A percentile compares a stretch with the other conserved stretches of the same genome.
These are phyloP conservation scores for Ophiostoma ips DNA, from an alignment of 2,329 filamentous ascomycete species.

Conservation along the genomic window DNA sequence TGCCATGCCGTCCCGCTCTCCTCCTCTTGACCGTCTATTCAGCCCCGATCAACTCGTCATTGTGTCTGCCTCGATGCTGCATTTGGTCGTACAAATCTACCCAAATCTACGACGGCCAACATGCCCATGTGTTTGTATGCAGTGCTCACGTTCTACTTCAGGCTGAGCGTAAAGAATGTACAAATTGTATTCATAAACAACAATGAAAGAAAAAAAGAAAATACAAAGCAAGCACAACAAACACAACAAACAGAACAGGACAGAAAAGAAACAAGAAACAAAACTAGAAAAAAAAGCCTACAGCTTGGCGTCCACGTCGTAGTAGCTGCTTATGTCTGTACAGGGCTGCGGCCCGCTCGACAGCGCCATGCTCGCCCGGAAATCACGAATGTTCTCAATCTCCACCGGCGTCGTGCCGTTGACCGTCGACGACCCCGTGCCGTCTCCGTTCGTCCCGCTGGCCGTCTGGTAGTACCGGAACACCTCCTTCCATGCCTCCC, in stretches of 20 bases:
- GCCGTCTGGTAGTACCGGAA: constrained; percentile 16
- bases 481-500: constrained; percentile 23
- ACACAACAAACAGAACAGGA: background rate
- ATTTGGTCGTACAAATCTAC: no score
- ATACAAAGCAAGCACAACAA: no score
- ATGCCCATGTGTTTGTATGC: no score
- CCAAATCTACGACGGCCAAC: no score
- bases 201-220: no score
- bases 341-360: constrained; percentile 60
- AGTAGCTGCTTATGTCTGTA: constrained; percentile 67
- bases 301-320: constrained; percentile 73
- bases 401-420: constrained; percentile 42
- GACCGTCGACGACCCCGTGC: constrained; percentile 22
- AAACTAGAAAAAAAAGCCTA: constrained; percentile 21
- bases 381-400: constrained; percentile 67
- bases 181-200: no score
- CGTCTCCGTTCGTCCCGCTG: constrained; percentile 20
- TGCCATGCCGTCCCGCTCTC: no score
- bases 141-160: no score
- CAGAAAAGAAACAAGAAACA: constrained; percentile 3
- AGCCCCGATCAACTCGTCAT: no score
- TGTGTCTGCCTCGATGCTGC: no score
- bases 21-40: no score
- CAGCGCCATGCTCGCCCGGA: constrained; percentile 61
- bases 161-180: no score